These are phyloP conservation scores for Annona squamosa DNA, from an alignment of 164 flowering plant genomes.

Conservation along the genomic window DNA sequence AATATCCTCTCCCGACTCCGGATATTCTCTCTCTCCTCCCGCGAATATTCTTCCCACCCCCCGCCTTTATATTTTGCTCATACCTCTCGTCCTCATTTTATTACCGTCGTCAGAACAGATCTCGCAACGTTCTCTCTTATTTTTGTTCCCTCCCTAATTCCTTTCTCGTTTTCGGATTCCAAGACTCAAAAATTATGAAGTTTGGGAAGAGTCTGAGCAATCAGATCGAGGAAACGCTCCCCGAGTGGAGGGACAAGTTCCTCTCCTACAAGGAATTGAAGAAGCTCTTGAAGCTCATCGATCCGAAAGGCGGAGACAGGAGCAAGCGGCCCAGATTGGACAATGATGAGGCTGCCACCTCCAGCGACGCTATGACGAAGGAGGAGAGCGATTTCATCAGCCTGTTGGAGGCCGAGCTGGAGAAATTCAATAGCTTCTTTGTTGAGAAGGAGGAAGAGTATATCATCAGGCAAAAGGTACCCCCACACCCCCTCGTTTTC, in stretches of 20 bases:
- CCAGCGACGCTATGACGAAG: slow-evolving; percentile 26
- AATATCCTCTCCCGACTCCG: slow-evolving; percentile 24
- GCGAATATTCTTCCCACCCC: slow-evolving; percentile 32
- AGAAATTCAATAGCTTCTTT: slow-evolving; percentile 80
- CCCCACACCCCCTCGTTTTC: background rate
- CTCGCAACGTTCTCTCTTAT: background rate
- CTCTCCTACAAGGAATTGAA: slow-evolving; percentile 84
- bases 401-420: slow-evolving; percentile 73
- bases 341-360: slow-evolving; percentile 13
- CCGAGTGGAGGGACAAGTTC: slow-evolving; percentile 93
- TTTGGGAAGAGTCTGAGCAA: slow-evolving; percentile 85
- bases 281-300: slow-evolving; percentile 57
- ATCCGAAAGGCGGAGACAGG: slow-evolving; percentile 27
- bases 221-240: slow-evolving; percentile 87
- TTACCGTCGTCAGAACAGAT: background rate
- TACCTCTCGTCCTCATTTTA: background rate
- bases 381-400: slow-evolving; percentile 65
- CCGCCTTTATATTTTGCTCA: slow-evolving; percentile 20
- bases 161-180: too few species aligned
- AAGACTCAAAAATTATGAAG: slow-evolving; percentile 41
- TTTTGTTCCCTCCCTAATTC: background rate
- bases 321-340: slow-evolving; percentile 32
- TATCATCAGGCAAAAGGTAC: slow-evolving; percentile 79
- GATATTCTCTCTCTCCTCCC: slow-evolving; percentile 39
- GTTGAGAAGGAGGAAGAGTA: slow-evolving; percentile 88